phyloP scores from a whole-genome alignment of 2,329 filamentous ascomycete species.

The Botrytis aclada region DNA sequence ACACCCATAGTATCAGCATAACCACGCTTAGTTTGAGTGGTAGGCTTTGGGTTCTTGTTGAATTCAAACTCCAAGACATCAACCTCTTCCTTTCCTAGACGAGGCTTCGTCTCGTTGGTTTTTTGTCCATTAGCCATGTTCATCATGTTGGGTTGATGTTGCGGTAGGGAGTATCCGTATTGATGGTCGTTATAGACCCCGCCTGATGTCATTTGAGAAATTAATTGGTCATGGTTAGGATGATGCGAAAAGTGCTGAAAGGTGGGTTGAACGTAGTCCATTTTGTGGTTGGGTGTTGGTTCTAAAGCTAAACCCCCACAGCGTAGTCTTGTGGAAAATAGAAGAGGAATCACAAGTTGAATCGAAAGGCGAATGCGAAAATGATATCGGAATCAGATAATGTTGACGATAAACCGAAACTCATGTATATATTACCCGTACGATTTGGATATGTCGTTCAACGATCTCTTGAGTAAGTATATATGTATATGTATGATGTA shows the following conservation, averaged over 20 bases:
- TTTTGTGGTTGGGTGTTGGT: constrained; percentile 21
- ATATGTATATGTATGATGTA: neutral
- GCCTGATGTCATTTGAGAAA: constrained; percentile 19
- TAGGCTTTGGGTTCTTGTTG: constrained; percentile 62
- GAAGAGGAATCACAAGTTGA: neutral
- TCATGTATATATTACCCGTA: neutral
- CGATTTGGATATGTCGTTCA: constrained; percentile 10
- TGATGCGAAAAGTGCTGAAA: constrained; percentile 22
- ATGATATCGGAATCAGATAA: neutral
- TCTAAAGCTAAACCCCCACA: neutral
- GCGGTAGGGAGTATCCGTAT: constrained; percentile 24
- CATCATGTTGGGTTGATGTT: constrained; percentile 38
- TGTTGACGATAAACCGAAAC: neutral
- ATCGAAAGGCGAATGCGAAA: neutral
- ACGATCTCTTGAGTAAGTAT: neutral
- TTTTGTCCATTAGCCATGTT: constrained; percentile 27
- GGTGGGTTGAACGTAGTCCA: constrained; percentile 33
- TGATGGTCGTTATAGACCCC: constrained; percentile 26
- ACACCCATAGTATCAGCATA: constrained; percentile 60
- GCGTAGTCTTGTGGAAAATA: neutral
- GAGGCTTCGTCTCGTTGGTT: constrained; percentile 37
- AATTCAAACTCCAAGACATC: constrained; percentile 60
- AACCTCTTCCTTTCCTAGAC: constrained; percentile 56
- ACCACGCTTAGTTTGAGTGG: constrained; percentile 58
- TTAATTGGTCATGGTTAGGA: constrained; percentile 26